A percentile compares a stretch with the other conserved stretches of the same genome.
Conservation (phyloP, 2,329 filamentous ascomycete genomes). For the Clathrospora elynae region DNA sequence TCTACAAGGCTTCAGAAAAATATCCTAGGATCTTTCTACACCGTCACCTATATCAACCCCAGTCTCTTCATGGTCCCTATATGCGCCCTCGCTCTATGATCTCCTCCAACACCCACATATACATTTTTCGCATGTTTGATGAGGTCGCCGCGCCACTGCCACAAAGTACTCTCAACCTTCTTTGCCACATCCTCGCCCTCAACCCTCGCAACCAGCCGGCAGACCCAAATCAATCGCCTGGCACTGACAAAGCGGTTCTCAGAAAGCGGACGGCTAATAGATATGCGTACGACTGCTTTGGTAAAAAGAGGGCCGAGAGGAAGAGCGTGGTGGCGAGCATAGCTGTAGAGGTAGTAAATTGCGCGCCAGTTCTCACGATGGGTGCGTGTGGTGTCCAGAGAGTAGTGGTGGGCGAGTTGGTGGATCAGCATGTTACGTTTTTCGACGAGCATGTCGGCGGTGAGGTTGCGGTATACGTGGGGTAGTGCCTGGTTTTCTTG, state of each 20-base stretch:
- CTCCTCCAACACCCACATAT: slow-evolving; percentile 24
- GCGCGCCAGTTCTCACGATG: slow-evolving; percentile 30
- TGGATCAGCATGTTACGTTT: slow-evolving; percentile 33
- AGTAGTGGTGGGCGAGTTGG: slow-evolving; percentile 43
- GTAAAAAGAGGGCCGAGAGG: slow-evolving; percentile 39
- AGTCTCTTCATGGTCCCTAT: slow-evolving; percentile 39
- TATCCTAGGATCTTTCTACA: not conserved
- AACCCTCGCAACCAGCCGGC: slow-evolving; percentile 32
- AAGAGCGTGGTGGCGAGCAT: slow-evolving; percentile 27
- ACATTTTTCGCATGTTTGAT: slow-evolving; percentile 31
- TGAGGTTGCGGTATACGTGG: slow-evolving; percentile 23
- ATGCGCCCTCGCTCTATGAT: slow-evolving; percentile 27
- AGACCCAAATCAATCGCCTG: slow-evolving; percentile 38
- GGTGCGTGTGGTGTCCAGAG: slow-evolving; percentile 30
- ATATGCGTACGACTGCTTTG: slow-evolving; percentile 33
- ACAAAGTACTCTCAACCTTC: slow-evolving; percentile 36
- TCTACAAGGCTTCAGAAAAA: not conserved
- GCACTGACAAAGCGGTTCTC: slow-evolving; percentile 39
- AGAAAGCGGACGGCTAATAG: slow-evolving; percentile 33
- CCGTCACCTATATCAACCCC: slow-evolving; percentile 26
- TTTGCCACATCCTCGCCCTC: slow-evolving; percentile 37
- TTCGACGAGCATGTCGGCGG: slow-evolving; percentile 17
- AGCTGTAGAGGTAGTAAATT: slow-evolving; percentile 36
- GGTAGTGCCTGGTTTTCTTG: slow-evolving; percentile 30
- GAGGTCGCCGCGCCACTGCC: slow-evolving; percentile 36